Percentiles rank a stretch among this genome's conserved stretches.
These are phyloP conservation scores for Leccinum fallax DNA, from an alignment of 1,284 basidiomycete species.

Conservation along the genomic window DNA sequence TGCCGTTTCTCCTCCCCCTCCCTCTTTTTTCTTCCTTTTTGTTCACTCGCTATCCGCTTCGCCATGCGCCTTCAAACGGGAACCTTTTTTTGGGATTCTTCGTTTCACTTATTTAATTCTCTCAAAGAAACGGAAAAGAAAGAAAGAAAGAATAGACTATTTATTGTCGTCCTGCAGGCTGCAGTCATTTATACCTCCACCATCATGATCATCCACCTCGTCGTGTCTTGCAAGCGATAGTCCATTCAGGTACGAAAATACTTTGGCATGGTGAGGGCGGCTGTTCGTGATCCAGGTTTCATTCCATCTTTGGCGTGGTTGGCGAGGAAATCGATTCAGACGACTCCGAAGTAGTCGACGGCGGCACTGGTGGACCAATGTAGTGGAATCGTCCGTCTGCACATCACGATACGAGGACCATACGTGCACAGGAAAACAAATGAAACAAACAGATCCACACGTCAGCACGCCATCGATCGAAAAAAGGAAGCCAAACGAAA, in stretches of 20 bases:
- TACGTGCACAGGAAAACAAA: neutral
- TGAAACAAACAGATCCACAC: neutral
- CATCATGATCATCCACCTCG: neutral
- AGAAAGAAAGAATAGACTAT: neutral
- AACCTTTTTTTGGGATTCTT: neutral
- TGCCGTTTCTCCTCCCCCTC: neutral
- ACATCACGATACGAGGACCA: neutral
- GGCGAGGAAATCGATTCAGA: neutral
- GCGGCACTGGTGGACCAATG: constrained; percentile 39
- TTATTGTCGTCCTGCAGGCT: neutral
- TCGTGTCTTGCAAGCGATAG: neutral
- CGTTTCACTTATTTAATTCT: neutral
- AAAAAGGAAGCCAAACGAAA: neutral
- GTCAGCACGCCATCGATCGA: neutral
- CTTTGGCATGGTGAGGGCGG: neutral
- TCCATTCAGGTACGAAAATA: neutral
- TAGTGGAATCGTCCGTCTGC: constrained; percentile 45
- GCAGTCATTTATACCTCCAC: neutral
- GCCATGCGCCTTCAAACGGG: neutral
- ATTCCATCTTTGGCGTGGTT: constrained; percentile 12
- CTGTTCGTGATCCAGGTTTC: neutral
- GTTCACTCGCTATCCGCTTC: constrained; percentile 7
- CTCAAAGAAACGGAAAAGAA: neutral
- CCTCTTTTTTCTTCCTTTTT: neutral
- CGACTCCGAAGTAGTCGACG: constrained; percentile 3